Conservation (phyloP, 2,329 filamentous ascomycete genomes). For the Ascochyta koolunga region DNA sequence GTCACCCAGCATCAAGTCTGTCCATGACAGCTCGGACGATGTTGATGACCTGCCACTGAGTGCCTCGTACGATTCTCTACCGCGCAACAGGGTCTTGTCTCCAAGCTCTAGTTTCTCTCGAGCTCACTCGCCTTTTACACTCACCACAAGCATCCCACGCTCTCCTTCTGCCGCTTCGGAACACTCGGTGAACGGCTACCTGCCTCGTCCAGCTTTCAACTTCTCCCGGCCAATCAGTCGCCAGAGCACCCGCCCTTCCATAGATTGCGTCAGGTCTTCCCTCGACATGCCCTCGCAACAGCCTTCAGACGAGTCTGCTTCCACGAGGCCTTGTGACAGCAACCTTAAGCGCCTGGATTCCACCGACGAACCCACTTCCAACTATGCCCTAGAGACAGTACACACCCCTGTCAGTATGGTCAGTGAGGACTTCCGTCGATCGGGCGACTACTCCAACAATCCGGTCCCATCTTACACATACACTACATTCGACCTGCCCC, state of each 20-base stretch:
- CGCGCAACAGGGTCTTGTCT: slow-evolving; percentile 74
- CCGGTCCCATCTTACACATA: slow-evolving; percentile 80
- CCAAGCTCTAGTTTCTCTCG: slow-evolving; percentile 68
- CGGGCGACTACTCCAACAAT: slow-evolving; percentile 55
- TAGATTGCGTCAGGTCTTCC: slow-evolving; percentile 45
- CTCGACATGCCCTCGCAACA: slow-evolving; percentile 46
- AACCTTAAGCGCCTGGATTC: slow-evolving; percentile 49
- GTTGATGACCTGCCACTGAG: slow-evolving; percentile 69
- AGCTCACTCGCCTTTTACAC: slow-evolving; percentile 68
- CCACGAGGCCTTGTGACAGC: slow-evolving; percentile 47
- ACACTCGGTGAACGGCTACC: slow-evolving; percentile 66
- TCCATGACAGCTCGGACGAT: slow-evolving; percentile 66
- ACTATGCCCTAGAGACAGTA: slow-evolving; percentile 67
- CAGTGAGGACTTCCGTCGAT: slow-evolving; percentile 70
- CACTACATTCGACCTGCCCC: slow-evolving; percentile 80
- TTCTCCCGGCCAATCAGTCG: slow-evolving; percentile 90
- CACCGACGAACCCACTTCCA: slow-evolving; percentile 59
- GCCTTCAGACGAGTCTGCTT: slow-evolving; percentile 44
- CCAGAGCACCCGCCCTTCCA: slow-evolving; percentile 61
- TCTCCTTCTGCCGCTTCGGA: slow-evolving; percentile 89
- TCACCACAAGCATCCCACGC: slow-evolving; percentile 65
- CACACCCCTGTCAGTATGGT: slow-evolving; percentile 76
- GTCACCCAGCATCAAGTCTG: slow-evolving; percentile 55
- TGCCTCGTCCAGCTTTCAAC: slow-evolving; percentile 82
- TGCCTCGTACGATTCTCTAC: slow-evolving; percentile 68